Percentiles rank a stretch among this genome's conserved stretches.
Conservation (phyloP, 306 rosid species). For the Lithocarpus polystachyus region DNA sequence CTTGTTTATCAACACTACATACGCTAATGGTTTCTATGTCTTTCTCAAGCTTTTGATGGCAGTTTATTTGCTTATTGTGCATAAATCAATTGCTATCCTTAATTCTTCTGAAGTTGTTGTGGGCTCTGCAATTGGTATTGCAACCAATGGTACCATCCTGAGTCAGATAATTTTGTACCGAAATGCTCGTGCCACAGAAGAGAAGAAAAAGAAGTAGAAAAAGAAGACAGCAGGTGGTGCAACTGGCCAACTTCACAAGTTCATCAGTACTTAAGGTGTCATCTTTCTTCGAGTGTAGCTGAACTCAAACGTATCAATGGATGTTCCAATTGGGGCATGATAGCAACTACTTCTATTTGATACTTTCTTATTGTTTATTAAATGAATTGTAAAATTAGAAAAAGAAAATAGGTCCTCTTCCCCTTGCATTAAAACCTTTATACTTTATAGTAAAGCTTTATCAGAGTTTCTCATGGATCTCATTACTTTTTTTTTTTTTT, state of each 20-base stretch:
- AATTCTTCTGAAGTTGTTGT: conserved; percentile 54
- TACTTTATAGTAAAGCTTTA: too few species aligned
- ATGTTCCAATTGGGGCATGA: not conserved
- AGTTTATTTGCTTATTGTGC: not conserved
- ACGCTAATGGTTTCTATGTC: not conserved
- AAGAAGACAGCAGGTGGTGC: conserved; percentile 18
- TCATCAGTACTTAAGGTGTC: not conserved
- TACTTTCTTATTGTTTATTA: too few species aligned
- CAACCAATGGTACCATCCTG: conserved; percentile 68
- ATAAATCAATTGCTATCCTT: conserved; percentile 34
- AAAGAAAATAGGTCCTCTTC: too few species aligned
- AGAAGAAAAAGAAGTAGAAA: conserved; percentile 65
- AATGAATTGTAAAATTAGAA: too few species aligned
- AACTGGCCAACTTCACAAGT: not conserved
- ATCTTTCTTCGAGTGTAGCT: not conserved
- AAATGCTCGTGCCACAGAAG: conserved; percentile 55
- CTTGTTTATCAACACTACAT: not conserved
- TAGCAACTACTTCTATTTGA: not conserved
- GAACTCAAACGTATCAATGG: not conserved
- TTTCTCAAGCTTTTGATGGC: not conserved
- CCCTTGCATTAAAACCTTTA: too few species aligned
- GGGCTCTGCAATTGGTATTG: conserved; percentile 76
- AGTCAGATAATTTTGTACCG: conserved; percentile 76
- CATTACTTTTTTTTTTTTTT: too few species aligned
- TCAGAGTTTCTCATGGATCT: too few species aligned